Evolutionary conservation across 176 grass and related monocot genomes (phyloP), one percentile per base, ranked within the genome.

Genomic region (Aegilops bicornis): DNA sequence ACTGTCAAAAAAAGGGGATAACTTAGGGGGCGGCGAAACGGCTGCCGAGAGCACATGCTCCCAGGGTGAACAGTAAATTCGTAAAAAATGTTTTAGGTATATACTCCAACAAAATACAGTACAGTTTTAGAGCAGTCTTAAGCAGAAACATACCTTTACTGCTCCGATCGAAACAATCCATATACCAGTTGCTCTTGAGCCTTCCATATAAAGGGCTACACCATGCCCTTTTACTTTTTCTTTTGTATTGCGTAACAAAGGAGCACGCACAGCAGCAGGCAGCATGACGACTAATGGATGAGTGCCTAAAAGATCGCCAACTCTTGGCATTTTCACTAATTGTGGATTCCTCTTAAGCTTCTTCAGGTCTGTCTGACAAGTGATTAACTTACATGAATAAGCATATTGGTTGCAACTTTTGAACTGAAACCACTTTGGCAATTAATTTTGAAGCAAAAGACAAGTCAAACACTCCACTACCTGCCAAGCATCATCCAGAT

Each of bases 301-400:
- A 13, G 91, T 64, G 30, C 70, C 79, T 69, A 98, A 84, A 64
- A 91, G 91, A 10, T 98, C 90, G 69, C 81, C 62, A 29, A 94
- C 89, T 89, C 84, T 95, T 62, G 96, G 93, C 91, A 98, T 94
- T 98, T 94, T 92, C 54, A 95, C 93, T 74, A 92, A 60, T 27
- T 91, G 96, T 75, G 96, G 96, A 79, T 95, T 98, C 88, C 96
- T 92, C 72, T 90, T 85, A 40, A 98, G 80, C 82, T 86, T 98
- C 82, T 95, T 98, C 79, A 98, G 81, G 58, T 98, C 93, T 40
- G 86, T 98, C 96, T 98, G 93, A 81, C 69, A 87, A 86, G 79
- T 86, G 66, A 86, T 77, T 69, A 74, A n/a, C 17, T 85, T 68
- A 64, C 23, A 74, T 29, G 30, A 86, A 56, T 85, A 82, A 75